phyloP scores from a whole-genome alignment of 495 filamentous ascomycete genomes.

The Acidiella bohemica region DNA sequence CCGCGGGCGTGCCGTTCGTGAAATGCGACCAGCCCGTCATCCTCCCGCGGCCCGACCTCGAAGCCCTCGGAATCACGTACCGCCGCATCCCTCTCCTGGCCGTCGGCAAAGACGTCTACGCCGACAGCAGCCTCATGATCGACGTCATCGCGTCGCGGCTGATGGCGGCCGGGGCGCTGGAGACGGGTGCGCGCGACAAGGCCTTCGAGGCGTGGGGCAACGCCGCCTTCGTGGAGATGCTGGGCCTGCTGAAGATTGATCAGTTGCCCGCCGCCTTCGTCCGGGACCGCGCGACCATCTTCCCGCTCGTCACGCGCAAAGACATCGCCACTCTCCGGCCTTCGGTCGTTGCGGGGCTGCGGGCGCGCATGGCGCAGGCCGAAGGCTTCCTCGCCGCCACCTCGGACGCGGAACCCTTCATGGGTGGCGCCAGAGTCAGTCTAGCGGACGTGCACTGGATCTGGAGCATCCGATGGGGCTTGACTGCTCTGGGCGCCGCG shows the following conservation, averaged over 20 bases:
- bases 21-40: constrained; percentile 18
- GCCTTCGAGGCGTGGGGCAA: constrained; percentile 18
- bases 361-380: constrained; percentile 2
- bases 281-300: constrained; percentile 20
- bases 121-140: constrained; percentile 24
- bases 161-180: neutral
- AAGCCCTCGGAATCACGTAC: constrained; percentile 23
- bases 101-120: constrained; percentile 27
- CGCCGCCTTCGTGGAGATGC: constrained; percentile 6
- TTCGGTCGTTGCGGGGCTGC: constrained; percentile 12
- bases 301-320: constrained; percentile 13
- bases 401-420: constrained; percentile 4
- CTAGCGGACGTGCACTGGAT: constrained; percentile 19
- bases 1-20: constrained; percentile 7
- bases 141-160: constrained; percentile 18
- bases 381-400: constrained; percentile 12
- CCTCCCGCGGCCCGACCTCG: constrained; percentile 21
- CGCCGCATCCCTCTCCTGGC: constrained; percentile 28
- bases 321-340: constrained; percentile 13
- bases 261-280: constrained; percentile 10
- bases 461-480: constrained; percentile 16
- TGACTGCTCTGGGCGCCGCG: constrained; percentile 12
- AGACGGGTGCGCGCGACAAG: constrained; percentile 8
- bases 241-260: constrained; percentile 10
- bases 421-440: constrained; percentile 9